These are phyloP conservation scores for Tolypocladium guangdongense DNA, from an alignment of 2,329 filamentous ascomycete species.

Conservation along the genomic window DNA sequence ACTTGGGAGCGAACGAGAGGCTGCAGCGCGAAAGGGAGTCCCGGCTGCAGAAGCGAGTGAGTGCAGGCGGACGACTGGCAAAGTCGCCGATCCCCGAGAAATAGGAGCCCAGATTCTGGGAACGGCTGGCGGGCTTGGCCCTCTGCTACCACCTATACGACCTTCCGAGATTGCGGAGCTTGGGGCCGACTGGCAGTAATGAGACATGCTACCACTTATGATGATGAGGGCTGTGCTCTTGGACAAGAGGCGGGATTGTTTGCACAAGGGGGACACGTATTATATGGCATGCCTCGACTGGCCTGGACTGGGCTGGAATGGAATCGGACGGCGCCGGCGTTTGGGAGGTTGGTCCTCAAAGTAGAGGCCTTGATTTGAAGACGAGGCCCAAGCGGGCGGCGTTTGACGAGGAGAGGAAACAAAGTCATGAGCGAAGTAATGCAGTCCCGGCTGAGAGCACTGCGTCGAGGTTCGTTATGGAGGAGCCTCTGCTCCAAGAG, in stretches of 20 bases:
- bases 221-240: constrained; percentile 1
- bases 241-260: constrained; percentile 1
- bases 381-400: neutral
- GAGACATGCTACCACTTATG: constrained; percentile 6
- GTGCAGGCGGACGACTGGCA: constrained; percentile 62
- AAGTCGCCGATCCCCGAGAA: constrained; percentile 53
- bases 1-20: constrained; percentile 32
- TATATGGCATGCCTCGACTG: neutral
- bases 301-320: neutral
- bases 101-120: constrained; percentile 35
- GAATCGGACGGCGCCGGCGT: neutral
- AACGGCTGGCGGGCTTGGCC: constrained; percentile 25
- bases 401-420: neutral
- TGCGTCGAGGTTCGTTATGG: neutral
- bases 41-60: constrained; percentile 67
- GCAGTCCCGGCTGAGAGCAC: neutral
- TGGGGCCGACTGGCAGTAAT: constrained; percentile 7
- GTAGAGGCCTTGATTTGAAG: neutral
- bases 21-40: constrained; percentile 53
- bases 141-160: constrained; percentile 25
- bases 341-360: neutral
- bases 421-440: neutral
- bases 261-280: neutral
- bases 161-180: constrained; percentile 13
- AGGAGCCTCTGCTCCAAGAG: neutral